Evolutionary conservation across 164 flowering plant species (phyloP).

Genomic region (Chimonanthus salicifolius): DNA sequence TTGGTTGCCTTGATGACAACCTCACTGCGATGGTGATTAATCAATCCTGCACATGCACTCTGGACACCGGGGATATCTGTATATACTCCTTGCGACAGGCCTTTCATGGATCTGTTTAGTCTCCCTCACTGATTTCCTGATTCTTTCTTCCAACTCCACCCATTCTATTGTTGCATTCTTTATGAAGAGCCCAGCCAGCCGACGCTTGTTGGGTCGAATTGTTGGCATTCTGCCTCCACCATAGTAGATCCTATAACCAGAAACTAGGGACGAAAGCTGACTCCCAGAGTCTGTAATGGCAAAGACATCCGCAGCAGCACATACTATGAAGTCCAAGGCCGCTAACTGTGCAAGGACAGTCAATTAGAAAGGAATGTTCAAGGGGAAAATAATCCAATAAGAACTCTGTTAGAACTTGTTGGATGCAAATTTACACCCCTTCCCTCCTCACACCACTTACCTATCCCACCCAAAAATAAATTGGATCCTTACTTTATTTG

Average conservation of each 20-base stretch:
- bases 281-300: constrained; percentile 99
- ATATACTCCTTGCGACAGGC: constrained; percentile 29
- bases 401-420: too few species aligned
- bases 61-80: constrained; percentile 30
- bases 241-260: constrained; percentile 80
- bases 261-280: constrained; percentile 83
- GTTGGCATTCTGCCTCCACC: constrained; percentile 85
- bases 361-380: too few species aligned
- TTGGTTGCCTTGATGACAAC: not conserved
- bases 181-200: constrained; percentile 72
- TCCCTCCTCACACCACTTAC: too few species aligned
- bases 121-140: constrained; percentile 27
- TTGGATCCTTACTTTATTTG: too few species aligned
- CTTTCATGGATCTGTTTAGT: constrained; percentile 24
- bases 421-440: too few species aligned
- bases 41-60: constrained; percentile 31
- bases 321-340: constrained; percentile 90
- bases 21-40: not conserved
- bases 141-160: constrained; percentile 35
- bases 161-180: constrained; percentile 85
- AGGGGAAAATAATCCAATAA: too few species aligned
- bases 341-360: constrained; percentile 49
- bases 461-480: too few species aligned
- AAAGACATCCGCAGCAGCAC: constrained; percentile 86
- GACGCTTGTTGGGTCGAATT: constrained; percentile 90